phyloP scores from a whole-genome alignment of 306 rosid genomes.

The Cucurbita pepo region DNA sequence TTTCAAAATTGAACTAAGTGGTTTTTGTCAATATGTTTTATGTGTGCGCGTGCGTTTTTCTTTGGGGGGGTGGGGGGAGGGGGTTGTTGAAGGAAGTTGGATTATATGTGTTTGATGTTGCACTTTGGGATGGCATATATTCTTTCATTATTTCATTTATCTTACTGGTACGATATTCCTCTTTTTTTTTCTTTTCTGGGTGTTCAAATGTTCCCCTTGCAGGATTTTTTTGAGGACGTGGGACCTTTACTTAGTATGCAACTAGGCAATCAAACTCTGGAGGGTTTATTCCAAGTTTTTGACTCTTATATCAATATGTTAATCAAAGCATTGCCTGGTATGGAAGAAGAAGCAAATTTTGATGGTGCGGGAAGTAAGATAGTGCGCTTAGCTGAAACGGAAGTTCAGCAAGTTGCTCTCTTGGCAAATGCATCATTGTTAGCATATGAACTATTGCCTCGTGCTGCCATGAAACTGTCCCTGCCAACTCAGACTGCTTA shows the following conservation, averaged over 20 bases:
- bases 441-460: conserved; percentile 90
- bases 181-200: background rate
- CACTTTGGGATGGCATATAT: background rate
- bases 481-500: conserved; percentile 40
- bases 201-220: conserved; percentile 17
- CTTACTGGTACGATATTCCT: background rate
- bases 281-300: conserved; percentile 84
- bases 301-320: conserved; percentile 67
- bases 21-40: background rate
- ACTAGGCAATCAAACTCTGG: conserved; percentile 92
- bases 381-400: conserved; percentile 84
- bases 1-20: background rate
- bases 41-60: no score
- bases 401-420: conserved; percentile 92
- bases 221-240: conserved; percentile 98
- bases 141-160: conserved; percentile 1
- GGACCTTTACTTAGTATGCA: conserved; percentile 98
- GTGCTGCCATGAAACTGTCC: conserved; percentile 92
- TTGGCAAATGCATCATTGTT: conserved; percentile 92
- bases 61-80: background rate
- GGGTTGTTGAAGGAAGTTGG: background rate
- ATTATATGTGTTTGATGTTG: background rate
- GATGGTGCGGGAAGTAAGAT: conserved; percentile 74
- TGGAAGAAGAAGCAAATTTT: conserved; percentile 87
- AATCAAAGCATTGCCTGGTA: conserved; percentile 76